Base-by-base conservation (phyloP, 2,329 filamentous ascomycete species). In the Cladosporium phlei region DNA sequence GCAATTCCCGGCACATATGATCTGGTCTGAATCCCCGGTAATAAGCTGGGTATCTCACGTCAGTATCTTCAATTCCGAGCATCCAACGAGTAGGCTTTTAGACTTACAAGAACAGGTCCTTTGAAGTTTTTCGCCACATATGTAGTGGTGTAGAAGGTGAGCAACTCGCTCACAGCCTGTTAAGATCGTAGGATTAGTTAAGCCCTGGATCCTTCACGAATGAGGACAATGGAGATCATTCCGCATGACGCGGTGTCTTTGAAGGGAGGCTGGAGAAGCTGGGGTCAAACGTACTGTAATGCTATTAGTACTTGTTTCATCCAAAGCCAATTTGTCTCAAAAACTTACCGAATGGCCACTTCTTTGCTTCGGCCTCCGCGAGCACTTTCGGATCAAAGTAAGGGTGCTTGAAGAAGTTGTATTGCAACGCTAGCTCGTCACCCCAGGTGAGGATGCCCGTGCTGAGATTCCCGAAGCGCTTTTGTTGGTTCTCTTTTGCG, bases 1-100 rank as follows among this genome's bases (percentile, higher is more conserved):
- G 51, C 67, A 70, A 53, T 69, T 60, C 16, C 67, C 65, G 28
- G 47, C 54, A 51, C 69, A 71, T 35, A 65, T 52, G 45, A 46
- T 47, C 29, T 47, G 39, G 34, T 60, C 58, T 12, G 42, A 47
- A 35, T 57, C 52, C 30, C 60, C 60, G 14, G 61, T 40, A 9
- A 67, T 54, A 45, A 61, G 61, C 54, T 66, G 59, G 14, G 14
- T 9, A 14, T n/a, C 6, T 3, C 11, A 7, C 17, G 38, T 51
- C 21, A 44, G 34, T 30, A 2, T 25, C 2, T 10, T n/a, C n/a
- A n/a, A n/a, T n/a, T n/a, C n/a, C n/a, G n/a, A n/a, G n/a, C n/a
- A n/a, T n/a, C n/a, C n/a, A n/a, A n/a, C n/a, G n/a, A n/a, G n/a
- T n/a, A n/a, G n/a, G n/a, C n/a, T n/a, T n/a, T n/a, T n/a, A n/a